phyloP scores from a whole-genome alignment of 2,329 filamentous ascomycete genomes.

The Blastomyces percursus region DNA sequence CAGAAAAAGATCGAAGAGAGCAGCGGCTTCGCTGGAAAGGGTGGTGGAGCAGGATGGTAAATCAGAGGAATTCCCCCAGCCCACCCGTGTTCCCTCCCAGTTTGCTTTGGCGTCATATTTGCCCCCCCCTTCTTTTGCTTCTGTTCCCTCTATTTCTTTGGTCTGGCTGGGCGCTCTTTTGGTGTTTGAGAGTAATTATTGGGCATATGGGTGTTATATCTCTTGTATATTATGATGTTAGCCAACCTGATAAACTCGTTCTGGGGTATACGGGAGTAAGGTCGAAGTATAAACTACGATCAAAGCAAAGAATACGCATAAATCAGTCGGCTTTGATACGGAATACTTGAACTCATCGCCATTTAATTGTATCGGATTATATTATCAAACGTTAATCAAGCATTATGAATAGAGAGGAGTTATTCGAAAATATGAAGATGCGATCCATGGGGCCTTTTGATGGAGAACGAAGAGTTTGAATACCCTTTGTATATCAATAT shows the following conservation, averaged over 20 bases:
- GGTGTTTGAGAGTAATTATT: neutral
- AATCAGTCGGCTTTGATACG: neutral
- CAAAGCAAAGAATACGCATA: neutral
- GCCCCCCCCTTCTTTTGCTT: no score
- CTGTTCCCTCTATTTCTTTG: neutral
- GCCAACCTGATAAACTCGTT: neutral
- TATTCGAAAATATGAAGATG: neutral
- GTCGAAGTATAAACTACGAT: neutral
- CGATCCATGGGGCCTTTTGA: neutral
- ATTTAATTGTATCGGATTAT: neutral
- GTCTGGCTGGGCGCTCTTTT: neutral
- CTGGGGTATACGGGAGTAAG: neutral
- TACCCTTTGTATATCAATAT: neutral
- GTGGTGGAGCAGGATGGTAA: conserved; percentile 15
- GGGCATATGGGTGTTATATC: neutral
- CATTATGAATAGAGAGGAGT: neutral
- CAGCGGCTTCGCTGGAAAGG: conserved; percentile 28
- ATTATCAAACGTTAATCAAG: neutral
- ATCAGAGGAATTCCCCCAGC: neutral
- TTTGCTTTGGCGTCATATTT: neutral
- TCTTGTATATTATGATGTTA: neutral
- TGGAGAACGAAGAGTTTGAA: neutral
- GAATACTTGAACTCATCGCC: neutral
- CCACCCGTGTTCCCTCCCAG: neutral
- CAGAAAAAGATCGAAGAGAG: conserved; percentile 41